These are phyloP conservation scores for Cryptococcus jaspeensis DNA, from an alignment of 1,284 basidiomycete species.

Conservation along the genomic window DNA sequence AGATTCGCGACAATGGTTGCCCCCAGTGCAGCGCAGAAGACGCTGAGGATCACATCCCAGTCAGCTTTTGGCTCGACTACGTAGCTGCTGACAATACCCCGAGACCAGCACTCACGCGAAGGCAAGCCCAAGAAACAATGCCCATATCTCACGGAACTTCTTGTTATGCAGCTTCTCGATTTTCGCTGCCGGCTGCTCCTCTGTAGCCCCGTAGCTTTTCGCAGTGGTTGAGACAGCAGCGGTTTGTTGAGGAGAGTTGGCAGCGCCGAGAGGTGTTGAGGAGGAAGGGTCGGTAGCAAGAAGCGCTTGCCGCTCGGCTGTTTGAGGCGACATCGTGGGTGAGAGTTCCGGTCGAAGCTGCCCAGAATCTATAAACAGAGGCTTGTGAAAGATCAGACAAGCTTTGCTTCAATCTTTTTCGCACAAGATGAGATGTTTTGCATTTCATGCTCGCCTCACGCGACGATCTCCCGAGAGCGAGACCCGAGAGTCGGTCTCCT, in stretches of 20 bases:
- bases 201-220: neutral
- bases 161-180: constrained; percentile 14
- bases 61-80: neutral
- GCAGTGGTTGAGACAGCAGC: neutral
- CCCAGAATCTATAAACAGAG: too few relatives aligned
- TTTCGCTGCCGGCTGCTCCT: neutral
- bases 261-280: neutral
- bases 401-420: too few relatives aligned
- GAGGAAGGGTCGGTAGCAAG: neutral
- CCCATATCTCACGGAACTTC: constrained; percentile 28
- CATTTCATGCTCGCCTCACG: too few relatives aligned
- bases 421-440: too few relatives aligned
- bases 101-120: constrained; percentile 18
- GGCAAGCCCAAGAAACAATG: constrained; percentile 27
- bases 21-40: constrained; percentile 32
- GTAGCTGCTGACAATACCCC: neutral
- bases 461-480: too few relatives aligned
- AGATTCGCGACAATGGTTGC: constrained; percentile 38
- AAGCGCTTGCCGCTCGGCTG: neutral
- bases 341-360: too few relatives aligned
- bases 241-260: neutral
- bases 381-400: too few relatives aligned
- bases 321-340: neutral
- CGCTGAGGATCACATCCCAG: constrained; percentile 2
- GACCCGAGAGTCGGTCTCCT: too few relatives aligned